Evolutionary conservation across 2,329 filamentous ascomycete species (phyloP).

Genomic region (Venturia pyrina): DNA sequence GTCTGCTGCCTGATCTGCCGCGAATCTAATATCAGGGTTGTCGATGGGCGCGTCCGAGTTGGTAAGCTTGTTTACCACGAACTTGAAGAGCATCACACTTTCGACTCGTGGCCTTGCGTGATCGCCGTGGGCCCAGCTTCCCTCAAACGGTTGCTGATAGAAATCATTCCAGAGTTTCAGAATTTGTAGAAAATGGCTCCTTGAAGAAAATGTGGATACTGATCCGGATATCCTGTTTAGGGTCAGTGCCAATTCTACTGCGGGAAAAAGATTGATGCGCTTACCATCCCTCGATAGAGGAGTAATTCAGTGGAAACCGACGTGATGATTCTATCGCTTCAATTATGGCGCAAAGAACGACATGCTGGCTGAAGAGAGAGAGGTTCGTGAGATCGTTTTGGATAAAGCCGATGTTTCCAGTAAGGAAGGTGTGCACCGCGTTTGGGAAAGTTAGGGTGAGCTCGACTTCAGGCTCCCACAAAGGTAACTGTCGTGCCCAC

Average conservation of each 20-base stretch:
- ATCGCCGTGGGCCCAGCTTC: not conserved
- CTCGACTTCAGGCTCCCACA: not conserved
- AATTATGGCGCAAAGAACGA: not conserved
- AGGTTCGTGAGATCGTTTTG: not conserved
- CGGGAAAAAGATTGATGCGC: not conserved
- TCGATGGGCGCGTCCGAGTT: not conserved
- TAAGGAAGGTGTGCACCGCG: not conserved
- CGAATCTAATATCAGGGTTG: not conserved
- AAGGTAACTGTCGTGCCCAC: not conserved
- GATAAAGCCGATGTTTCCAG: not conserved
- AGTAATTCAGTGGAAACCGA: not conserved
- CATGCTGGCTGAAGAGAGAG: not conserved
- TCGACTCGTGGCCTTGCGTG: not conserved
- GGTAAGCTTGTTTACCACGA: not conserved
- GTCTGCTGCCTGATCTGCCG: not conserved
- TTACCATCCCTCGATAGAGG: not conserved
- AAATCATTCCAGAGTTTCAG: not conserved
- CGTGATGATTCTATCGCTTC: not conserved
- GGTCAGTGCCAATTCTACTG: not conserved
- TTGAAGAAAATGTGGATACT: not conserved
- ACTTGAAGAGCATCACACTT: slow-evolving; percentile 3
- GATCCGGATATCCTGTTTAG: not conserved
- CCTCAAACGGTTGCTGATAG: not conserved
- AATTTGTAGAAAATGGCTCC: slow-evolving; percentile 3
- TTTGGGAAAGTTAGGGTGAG: not conserved